Evolutionary conservation across 306 rosid species (phyloP).

Genomic region (Amphicarpaea edgeworthii): DNA sequence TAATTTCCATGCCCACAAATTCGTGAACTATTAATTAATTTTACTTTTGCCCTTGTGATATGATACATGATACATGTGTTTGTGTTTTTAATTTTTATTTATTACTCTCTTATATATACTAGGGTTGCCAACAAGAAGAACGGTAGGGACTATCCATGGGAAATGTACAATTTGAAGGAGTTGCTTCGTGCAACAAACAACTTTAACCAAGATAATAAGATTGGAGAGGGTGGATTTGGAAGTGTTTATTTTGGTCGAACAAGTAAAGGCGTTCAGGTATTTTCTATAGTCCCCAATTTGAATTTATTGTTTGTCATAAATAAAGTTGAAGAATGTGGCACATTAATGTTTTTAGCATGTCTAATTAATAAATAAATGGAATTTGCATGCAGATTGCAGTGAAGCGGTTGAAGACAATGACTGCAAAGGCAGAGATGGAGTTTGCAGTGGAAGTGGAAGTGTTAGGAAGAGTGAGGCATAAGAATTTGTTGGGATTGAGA

Average conservation of each 20-base stretch:
- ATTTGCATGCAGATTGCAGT: slow-evolving; percentile 69
- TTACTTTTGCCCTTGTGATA: neutral
- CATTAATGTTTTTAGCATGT: neutral
- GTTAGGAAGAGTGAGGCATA: slow-evolving; percentile 85
- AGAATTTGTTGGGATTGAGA: slow-evolving; percentile 72
- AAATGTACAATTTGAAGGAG: slow-evolving; percentile 73
- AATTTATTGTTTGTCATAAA: neutral
- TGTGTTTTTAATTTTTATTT: neutral
- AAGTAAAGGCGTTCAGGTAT: slow-evolving; percentile 67
- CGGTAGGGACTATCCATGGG: slow-evolving; percentile 74
- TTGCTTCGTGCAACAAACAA: slow-evolving; percentile 78
- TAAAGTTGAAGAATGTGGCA: neutral
- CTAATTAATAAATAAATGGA: neutral
- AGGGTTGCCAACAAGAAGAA: slow-evolving; percentile 45
- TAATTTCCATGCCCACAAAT: neutral
- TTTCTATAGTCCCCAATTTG: neutral
- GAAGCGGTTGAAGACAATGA: slow-evolving; percentile 77
- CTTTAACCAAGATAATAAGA: slow-evolving; percentile 72
- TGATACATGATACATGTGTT: neutral
- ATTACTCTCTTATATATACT: neutral
- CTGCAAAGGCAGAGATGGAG: slow-evolving; percentile 85
- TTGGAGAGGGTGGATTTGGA: slow-evolving; percentile 94
- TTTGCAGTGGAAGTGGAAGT: slow-evolving; percentile 90
- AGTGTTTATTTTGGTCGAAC: slow-evolving; percentile 79
- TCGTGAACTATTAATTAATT: neutral